These are phyloP conservation scores for Exserohilum rostratum DNA, from an alignment of 2,329 filamentous ascomycete species.

Conservation along the genomic window DNA sequence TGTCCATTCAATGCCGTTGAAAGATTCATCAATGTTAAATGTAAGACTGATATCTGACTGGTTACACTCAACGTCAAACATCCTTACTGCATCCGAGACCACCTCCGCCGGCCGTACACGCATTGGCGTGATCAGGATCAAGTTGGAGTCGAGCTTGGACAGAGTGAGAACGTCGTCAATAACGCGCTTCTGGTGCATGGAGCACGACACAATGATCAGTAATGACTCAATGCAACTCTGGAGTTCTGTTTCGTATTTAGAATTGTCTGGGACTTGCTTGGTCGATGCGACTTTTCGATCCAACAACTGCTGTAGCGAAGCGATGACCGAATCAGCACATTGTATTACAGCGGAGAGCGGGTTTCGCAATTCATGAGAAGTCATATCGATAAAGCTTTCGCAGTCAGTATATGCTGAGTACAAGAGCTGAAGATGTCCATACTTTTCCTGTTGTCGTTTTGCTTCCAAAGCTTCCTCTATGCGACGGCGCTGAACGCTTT, in stretches of 20 bases:
- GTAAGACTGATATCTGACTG: slow-evolving; percentile 48
- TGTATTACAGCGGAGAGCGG: slow-evolving; percentile 49
- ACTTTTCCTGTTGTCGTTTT: slow-evolving; percentile 48
- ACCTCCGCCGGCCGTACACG: slow-evolving; percentile 27
- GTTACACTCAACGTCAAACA: slow-evolving; percentile 37
- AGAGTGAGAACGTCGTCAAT: slow-evolving; percentile 51
- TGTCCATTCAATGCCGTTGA: slow-evolving; percentile 45
- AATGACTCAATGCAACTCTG: slow-evolving; percentile 38
- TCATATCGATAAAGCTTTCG: slow-evolving; percentile 39
- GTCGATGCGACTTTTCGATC: slow-evolving; percentile 2
- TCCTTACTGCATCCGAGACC: slow-evolving; percentile 34
- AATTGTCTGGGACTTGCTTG: slow-evolving; percentile 4
- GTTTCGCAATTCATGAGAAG: slow-evolving; percentile 47
- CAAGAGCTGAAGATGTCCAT: not conserved
- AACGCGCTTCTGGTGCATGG: slow-evolving; percentile 48
- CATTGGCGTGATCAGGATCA: slow-evolving; percentile 35
- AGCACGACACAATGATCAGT: slow-evolving; percentile 45
- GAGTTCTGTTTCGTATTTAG: slow-evolving; percentile 24
- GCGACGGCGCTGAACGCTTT: slow-evolving; percentile 41
- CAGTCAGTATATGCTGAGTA: slow-evolving; percentile 7
- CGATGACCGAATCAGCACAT: slow-evolving; percentile 51
- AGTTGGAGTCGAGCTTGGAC: slow-evolving; percentile 39
- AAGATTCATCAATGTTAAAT: slow-evolving; percentile 47
- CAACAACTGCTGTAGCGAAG: slow-evolving; percentile 31
- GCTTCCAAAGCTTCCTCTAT: slow-evolving; percentile 46